phyloP scores from a whole-genome alignment of 2,329 filamentous ascomycete species.

The Diaporthe velutina region DNA sequence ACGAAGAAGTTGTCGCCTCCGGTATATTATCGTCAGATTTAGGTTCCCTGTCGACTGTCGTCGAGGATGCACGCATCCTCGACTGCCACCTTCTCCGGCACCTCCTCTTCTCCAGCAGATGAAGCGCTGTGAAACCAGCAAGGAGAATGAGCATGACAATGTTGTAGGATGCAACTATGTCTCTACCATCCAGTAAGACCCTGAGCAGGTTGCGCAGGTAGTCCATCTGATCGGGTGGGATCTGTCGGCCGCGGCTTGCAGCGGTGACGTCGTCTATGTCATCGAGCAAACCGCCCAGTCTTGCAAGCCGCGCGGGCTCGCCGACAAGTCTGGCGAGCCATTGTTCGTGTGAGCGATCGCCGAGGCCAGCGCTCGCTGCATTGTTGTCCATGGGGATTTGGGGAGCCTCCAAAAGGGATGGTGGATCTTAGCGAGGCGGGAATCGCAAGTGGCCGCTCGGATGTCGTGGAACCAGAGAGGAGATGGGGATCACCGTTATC shows the following conservation, averaged over 20 bases:
- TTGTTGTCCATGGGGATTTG: slow-evolving; percentile 2
- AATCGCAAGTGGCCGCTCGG: not conserved
- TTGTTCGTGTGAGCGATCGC: not conserved
- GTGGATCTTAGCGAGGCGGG: slow-evolving; percentile 3
- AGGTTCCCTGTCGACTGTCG: not conserved
- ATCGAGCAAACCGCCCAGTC: not conserved
- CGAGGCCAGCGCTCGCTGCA: not conserved
- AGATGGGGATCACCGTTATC: slow-evolving; percentile 22
- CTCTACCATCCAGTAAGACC: slow-evolving; percentile 50
- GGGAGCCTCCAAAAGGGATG: not conserved
- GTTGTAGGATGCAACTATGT: slow-evolving; percentile 51
- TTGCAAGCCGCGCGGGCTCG: not conserved
- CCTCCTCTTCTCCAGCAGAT: slow-evolving; percentile 44
- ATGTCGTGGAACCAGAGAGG: slow-evolving; percentile 16
- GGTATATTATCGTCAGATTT: slow-evolving; percentile 11
- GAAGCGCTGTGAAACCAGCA: slow-evolving; percentile 45
- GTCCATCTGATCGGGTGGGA: slow-evolving; percentile 49
- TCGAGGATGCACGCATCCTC: slow-evolving; percentile 32
- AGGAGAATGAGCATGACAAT: slow-evolving; percentile 48
- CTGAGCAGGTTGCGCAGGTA: slow-evolving; percentile 51
- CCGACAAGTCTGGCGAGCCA: slow-evolving; percentile 8
- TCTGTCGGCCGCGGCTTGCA: not conserved
- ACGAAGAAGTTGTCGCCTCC: slow-evolving; percentile 45
- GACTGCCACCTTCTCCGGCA: slow-evolving; percentile 44
- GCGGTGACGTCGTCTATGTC: slow-evolving; percentile 11